Evolutionary conservation across 768 basidiomycete species (phyloP).

Genomic region (Termitomyces sp.): DNA sequence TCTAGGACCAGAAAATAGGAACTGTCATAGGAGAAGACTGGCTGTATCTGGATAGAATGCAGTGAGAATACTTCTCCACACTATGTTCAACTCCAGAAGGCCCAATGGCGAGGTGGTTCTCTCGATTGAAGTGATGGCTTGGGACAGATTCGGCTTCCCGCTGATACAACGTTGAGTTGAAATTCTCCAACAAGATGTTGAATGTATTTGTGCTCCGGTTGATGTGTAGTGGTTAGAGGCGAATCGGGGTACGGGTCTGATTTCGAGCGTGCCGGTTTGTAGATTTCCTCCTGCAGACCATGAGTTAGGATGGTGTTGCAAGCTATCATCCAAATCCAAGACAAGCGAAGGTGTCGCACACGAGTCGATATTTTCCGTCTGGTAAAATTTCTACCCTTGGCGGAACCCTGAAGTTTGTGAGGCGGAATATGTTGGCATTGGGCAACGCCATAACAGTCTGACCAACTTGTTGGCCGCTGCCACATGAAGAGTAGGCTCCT

Average conservation of each 20-base stretch:
- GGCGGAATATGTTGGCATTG: too few relatives aligned
- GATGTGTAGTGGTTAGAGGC: conserved; percentile 17
- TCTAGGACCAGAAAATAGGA: too few relatives aligned
- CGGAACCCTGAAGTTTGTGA: too few relatives aligned
- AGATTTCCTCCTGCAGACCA: conserved; percentile 33
- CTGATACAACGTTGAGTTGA: conserved; percentile 20
- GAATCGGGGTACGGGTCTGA: conserved; percentile 24
- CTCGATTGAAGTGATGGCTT: conserved; percentile 23
- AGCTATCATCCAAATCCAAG: conserved; percentile 18
- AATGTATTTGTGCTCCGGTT: conserved; percentile 32
- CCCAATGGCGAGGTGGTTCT: conserved; percentile 31
- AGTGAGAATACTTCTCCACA: conserved; percentile 22
- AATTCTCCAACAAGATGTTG: too few relatives aligned
- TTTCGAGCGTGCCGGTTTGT: conserved; percentile 35
- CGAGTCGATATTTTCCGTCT: conserved; percentile 38
- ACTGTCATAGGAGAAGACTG: too few relatives aligned
- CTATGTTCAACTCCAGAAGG: conserved; percentile 27
- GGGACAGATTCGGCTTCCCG: conserved; percentile 23
- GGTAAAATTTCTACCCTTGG: conserved; percentile 47
- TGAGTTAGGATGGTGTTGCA: conserved; percentile 22
- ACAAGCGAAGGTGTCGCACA: too few relatives aligned
- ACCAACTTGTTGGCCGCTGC: conserved; percentile 60
- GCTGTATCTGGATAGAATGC: too few relatives aligned
- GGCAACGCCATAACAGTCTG: conserved; percentile 48
- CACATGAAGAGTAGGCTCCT: conserved; percentile 1